Percentiles rank a stretch among this genome's conserved stretches.
These are phyloP conservation scores for Fereydounia khargensis DNA, from an alignment of 1,284 basidiomycete species.

Conservation along the genomic window DNA sequence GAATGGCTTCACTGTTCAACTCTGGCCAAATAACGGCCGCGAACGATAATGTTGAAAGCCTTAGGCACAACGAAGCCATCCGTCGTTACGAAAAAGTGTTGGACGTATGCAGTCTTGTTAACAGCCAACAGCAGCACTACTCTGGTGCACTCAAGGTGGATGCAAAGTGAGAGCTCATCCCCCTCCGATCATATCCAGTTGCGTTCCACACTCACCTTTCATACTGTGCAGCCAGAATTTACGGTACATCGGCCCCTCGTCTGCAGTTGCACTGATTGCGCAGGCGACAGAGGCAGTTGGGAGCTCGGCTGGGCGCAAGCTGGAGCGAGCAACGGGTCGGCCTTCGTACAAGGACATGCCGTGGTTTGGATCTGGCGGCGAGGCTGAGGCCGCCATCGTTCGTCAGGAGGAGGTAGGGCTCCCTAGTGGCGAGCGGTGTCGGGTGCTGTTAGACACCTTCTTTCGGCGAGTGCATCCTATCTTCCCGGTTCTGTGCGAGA, in stretches of 20 bases:
- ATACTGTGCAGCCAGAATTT: not conserved
- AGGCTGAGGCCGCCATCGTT: too few species aligned
- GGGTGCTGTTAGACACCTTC: constrained; percentile 8
- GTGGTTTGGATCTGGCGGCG: too few species aligned
- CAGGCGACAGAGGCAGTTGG: not conserved
- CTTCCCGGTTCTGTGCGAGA: constrained; percentile 5
- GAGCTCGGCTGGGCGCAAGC: not conserved
- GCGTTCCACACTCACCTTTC: not conserved
- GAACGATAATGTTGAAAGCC: too few species aligned
- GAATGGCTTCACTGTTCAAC: too few species aligned
- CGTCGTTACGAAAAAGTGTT: too few species aligned
- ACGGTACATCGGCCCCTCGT: constrained; percentile 2
- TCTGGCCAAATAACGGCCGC: too few species aligned
- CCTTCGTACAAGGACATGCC: too few species aligned
- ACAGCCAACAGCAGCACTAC: not conserved
- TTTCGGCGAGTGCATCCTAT: constrained; percentile 5
- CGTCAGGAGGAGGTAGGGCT: too few species aligned
- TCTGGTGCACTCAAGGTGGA: constrained; percentile 3
- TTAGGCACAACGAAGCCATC: too few species aligned
- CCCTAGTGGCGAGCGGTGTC: too few species aligned
- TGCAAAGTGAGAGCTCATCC: constrained; percentile 1
- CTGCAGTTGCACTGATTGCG: not conserved
- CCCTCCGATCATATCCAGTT: not conserved
- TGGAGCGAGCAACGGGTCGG: too few species aligned
- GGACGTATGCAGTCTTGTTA: too few species aligned